Evolutionary conservation across 257 asterid genomes (phyloP), one percentile per base, ranked within the genome.

Genomic region (Solanum phureja): DNA sequence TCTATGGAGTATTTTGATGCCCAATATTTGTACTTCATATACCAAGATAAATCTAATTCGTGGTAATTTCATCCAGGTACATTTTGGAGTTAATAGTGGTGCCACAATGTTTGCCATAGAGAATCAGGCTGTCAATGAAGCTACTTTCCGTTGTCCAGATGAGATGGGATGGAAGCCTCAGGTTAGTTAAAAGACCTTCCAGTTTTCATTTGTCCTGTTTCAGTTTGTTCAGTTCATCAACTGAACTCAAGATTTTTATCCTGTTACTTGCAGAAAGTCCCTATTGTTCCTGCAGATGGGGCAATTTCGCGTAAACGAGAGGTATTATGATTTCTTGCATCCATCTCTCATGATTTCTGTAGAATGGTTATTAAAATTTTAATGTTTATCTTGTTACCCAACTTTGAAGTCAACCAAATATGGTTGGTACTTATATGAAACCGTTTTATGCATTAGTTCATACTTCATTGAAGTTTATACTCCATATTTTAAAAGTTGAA

Each of bases 111-210:
- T 97, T 93, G 98, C 98, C 74, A 88, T 97, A 87, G 99, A 97
- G 95, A 91, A 90, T 77, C 98, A 94, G 88, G 99, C 98, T 31
- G 93, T 93, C 89, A 97, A 97, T 89, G 99, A 97, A 93, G 99
- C 99, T 86, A 97, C 98, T 8, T 97, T 97, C 86, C 98, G 99
- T 72, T 97, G 99, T 90, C 98, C 99, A 11, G 99, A 97, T 90
- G 98, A 97, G 91, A 91, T 97, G 98, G 99, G 99, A 86, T 97
- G 99, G 99, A 97, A 97, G 92, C 99, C 99, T 88, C 98, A 97
- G 95, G 99, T 97, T 46, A 37, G 90, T 66, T 69, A 31, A 40
- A 18, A 5, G 46, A 46, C 7, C 31, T 38, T 72, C 4, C 23
- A 72, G 52, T 88, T 83, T 90, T 52, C 21, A 6, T 46, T 82